These are phyloP conservation scores for Cercospora berteroae DNA, from an alignment of 2,329 filamentous ascomycete genomes.

Conservation along the genomic window DNA sequence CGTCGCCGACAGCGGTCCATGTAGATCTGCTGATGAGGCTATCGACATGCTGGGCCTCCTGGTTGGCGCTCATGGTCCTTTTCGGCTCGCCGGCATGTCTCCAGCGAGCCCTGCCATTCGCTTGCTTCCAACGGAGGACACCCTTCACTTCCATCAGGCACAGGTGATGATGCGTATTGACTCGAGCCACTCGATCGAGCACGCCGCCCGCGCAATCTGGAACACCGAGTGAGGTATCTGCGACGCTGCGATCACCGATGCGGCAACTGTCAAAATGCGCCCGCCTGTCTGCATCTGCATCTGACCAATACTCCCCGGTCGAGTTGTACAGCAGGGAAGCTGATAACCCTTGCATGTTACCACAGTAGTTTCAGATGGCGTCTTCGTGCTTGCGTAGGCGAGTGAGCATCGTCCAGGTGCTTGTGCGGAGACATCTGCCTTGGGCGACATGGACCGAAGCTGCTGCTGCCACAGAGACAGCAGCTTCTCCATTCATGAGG, in stretches of 20 bases:
- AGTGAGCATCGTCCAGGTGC: neutral
- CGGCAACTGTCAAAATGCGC: conserved; percentile 1
- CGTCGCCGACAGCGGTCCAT: neutral
- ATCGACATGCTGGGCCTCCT: neutral
- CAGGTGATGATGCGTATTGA: neutral
- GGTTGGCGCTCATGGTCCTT: neutral
- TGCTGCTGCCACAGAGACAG: neutral
- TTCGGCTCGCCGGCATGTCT: neutral
- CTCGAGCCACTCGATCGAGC: neutral
- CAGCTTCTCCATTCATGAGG: neutral
- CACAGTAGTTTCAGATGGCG: conserved; percentile 13
- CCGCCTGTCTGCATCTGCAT: neutral
- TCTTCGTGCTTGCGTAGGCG: conserved; percentile 3
- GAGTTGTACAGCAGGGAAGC: neutral
- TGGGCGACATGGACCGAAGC: neutral
- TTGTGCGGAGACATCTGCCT: conserved; percentile 3
- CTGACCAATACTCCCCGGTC: neutral
- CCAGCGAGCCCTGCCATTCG: conserved; percentile 5
- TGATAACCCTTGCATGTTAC: conserved; percentile 4
- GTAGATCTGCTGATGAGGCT: neutral
- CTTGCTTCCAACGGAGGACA: neutral
- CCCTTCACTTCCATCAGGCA: neutral
- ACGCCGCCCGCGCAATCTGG: neutral
- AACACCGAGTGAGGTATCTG: neutral
- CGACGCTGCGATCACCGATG: neutral